These are phyloP conservation scores for Maudiozyma saulgeensis DNA, from an alignment of 805 yeast genomes.

Conservation along the genomic window DNA sequence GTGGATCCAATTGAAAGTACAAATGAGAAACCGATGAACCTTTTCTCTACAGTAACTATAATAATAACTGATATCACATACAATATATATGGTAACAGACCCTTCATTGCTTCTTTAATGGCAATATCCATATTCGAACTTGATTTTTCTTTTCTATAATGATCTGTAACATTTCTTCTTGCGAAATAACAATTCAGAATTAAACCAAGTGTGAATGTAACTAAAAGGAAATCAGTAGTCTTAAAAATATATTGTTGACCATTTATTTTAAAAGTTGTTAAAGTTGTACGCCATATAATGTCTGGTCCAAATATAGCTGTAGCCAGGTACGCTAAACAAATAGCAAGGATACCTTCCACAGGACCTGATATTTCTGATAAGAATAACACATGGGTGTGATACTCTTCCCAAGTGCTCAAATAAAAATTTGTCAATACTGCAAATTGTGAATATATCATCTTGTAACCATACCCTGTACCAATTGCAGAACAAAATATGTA, in stretches of 20 bases:
- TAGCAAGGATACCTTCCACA: constrained; percentile 79
- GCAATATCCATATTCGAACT: constrained; percentile 13
- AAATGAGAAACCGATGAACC: constrained; percentile 44
- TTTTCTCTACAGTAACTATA: constrained; percentile 43
- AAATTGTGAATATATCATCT: constrained; percentile 54
- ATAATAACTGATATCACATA: constrained; percentile 42
- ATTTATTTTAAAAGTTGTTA: constrained; percentile 24
- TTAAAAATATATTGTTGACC: constrained; percentile 27
- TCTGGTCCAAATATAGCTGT: constrained; percentile 67
- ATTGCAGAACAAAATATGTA: constrained; percentile 68
- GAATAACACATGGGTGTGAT: constrained; percentile 74
- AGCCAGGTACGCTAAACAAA: constrained; percentile 42
- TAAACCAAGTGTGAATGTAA: constrained; percentile 48
- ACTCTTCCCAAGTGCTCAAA: constrained; percentile 91
- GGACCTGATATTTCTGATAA: constrained; percentile 83
- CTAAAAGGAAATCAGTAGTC: constrained; percentile 39
- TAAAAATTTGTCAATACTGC: constrained; percentile 76
- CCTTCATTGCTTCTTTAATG: constrained; percentile 35
- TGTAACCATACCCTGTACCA: constrained; percentile 62
- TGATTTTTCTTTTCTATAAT: constrained; percentile 32
- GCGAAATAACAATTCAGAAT: constrained; percentile 63
- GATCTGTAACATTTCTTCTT: constrained; percentile 45
- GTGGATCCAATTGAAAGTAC: constrained; percentile 63
- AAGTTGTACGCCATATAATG: constrained; percentile 45
- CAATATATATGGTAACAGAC: constrained; percentile 59